Evolutionary conservation across 345 rosid genomes (phyloP).

Genomic region (Sisymbrium altissimum): DNA sequence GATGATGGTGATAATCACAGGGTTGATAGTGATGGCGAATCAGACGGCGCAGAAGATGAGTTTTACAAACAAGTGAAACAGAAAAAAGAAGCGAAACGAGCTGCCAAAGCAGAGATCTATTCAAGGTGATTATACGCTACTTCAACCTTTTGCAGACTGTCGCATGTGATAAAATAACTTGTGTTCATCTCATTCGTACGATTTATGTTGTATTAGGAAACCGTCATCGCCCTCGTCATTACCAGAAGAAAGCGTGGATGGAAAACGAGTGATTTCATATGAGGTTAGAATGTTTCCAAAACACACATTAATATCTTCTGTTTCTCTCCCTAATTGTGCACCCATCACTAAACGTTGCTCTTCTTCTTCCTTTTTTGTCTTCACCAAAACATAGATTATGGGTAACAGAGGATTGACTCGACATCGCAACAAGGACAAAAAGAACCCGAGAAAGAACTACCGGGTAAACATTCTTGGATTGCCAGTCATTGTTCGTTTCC

Average conservation of each 20-base stretch:
- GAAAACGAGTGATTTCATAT: constrained; percentile 51
- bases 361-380: neutral
- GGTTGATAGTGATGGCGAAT: constrained; percentile 32
- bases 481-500: neutral
- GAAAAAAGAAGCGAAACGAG: constrained; percentile 55
- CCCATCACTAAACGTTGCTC: constrained; percentile 5
- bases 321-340: constrained; percentile 5
- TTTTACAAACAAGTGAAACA: constrained; percentile 57
- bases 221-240: constrained; percentile 34
- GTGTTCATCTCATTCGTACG: neutral
- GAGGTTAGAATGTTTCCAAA: constrained; percentile 42
- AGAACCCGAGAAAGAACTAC: constrained; percentile 87
- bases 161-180: neutral
- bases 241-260: constrained; percentile 67
- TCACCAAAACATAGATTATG: constrained; percentile 44
- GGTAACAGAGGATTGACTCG: constrained; percentile 75
- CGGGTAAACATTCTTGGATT: constrained; percentile 39
- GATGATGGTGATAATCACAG: constrained; percentile 31
- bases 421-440: constrained; percentile 49
- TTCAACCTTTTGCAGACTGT: neutral
- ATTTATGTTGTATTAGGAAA: constrained; percentile 23
- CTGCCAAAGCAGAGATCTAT: constrained; percentile 64
- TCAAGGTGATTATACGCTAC: constrained; percentile 39
- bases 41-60: constrained; percentile 57
- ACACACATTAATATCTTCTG: neutral